phyloP scores from a whole-genome alignment of 371 early-diverging fungal genomes.

The Sporodiniella umbellata region DNA sequence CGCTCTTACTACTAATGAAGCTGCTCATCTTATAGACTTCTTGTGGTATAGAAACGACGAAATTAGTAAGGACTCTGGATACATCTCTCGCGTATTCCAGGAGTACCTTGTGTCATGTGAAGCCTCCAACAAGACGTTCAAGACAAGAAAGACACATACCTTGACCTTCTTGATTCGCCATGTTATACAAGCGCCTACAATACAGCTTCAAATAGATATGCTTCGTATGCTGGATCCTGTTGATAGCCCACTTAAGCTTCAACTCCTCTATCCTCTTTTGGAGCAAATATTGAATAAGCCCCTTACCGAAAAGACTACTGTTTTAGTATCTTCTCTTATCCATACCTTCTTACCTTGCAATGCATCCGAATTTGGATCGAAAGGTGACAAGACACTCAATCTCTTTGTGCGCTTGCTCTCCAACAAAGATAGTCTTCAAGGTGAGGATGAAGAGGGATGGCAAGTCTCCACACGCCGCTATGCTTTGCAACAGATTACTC shows the following conservation, averaged over 20 bases:
- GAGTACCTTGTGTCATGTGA: constrained; percentile 27
- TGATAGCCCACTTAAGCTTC: constrained; percentile 59
- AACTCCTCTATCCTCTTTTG: constrained; percentile 64
- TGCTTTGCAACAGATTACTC: constrained; percentile 58
- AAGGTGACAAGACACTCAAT: constrained; percentile 45
- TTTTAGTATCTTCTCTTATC: constrained; percentile 52
- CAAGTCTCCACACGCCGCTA: constrained; percentile 54
- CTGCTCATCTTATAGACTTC: constrained; percentile 50
- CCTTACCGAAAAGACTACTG: constrained; percentile 29
- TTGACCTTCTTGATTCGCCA: constrained; percentile 72
- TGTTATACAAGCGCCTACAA: constrained; percentile 46
- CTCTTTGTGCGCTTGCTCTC: constrained; percentile 48
- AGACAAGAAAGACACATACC: constrained; percentile 27
- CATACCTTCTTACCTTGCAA: constrained; percentile 61
- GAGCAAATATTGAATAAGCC: constrained; percentile 32
- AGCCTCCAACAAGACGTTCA: constrained; percentile 27
- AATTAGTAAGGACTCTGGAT: constrained; percentile 32
- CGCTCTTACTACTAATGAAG: constrained; percentile 50
- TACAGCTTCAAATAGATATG: constrained; percentile 48
- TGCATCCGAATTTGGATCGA: constrained; percentile 45
- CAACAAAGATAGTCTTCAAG: constrained; percentile 29
- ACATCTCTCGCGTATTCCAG: constrained; percentile 21
- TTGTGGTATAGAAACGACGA: constrained; percentile 38
- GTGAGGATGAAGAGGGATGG: constrained; percentile 53
- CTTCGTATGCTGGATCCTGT: constrained; percentile 53